These are phyloP conservation scores for Fusarium robinianum DNA, from an alignment of 2,329 filamentous ascomycete genomes.

Conservation along the genomic window DNA sequence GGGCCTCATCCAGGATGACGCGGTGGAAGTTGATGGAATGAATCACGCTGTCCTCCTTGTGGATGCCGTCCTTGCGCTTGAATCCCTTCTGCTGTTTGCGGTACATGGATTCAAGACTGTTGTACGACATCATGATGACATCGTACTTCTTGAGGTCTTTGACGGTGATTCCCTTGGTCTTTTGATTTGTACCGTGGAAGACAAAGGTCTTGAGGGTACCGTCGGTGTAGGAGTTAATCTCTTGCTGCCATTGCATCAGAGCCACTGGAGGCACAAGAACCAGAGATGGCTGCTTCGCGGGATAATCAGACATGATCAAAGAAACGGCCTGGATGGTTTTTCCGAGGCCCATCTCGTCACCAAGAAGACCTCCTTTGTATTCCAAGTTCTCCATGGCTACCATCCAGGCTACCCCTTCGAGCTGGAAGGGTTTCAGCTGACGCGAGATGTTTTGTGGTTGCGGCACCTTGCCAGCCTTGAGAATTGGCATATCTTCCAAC, in stretches of 20 bases:
- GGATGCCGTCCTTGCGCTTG: conserved; percentile 74
- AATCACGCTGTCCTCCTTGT: conserved; percentile 80
- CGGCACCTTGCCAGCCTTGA: conserved; percentile 56
- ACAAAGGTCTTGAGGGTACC: conserved; percentile 89
- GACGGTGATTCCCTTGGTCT: conserved; percentile 75
- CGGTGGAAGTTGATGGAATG: conserved; percentile 88
- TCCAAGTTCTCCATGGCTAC: conserved; percentile 80
- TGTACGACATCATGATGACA: conserved; percentile 97
- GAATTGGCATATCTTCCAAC: conserved; percentile 67
- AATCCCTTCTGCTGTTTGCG: conserved; percentile 93
- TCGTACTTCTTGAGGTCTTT: conserved; percentile 81
- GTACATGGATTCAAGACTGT: conserved; percentile 86
- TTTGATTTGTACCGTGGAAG: conserved; percentile 84
- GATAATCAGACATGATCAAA: conserved; percentile 96
- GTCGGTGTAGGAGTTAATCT: conserved; percentile 81
- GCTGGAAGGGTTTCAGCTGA: conserved; percentile 88
- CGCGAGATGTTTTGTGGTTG: conserved; percentile 76
- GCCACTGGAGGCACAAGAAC: conserved; percentile 93
- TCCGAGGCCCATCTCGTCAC: conserved; percentile 98
- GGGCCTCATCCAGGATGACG: conserved; percentile 90
- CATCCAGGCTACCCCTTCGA: conserved; percentile 96
- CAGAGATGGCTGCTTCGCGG: conserved; percentile 78
- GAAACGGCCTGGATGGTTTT: conserved; percentile 99
- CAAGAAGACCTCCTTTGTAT: conserved; percentile 88
- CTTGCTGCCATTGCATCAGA: conserved; percentile 90